Conservation (phyloP, 2,329 filamentous ascomycete species). For the Ophiostoma sp. region DNA sequence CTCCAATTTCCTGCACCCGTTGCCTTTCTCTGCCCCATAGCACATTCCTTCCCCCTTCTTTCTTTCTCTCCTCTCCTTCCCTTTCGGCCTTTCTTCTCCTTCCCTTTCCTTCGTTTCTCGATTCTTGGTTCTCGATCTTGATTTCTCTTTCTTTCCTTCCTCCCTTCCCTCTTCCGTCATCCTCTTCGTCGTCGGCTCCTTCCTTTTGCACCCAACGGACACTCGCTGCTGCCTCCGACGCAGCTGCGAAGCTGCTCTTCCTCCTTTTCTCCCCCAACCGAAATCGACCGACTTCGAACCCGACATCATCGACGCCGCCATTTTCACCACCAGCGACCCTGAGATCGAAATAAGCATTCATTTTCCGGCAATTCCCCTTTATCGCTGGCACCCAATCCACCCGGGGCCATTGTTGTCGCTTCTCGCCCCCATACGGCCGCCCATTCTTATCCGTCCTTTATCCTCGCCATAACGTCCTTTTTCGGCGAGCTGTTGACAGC, state of each 20-base stretch:
- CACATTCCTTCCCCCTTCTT: conserved; percentile 3
- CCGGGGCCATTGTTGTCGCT: not conserved
- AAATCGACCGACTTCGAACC: conserved; percentile 5
- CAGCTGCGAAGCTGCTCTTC: conserved; percentile 15
- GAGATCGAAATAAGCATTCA: conserved; percentile 6
- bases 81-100: not conserved
- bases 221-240: conserved; percentile 16
- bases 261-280: conserved; percentile 3
- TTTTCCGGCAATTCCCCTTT: not conserved
- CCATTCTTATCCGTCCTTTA: not conserved
- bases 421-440: not conserved
- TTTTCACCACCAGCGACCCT: not conserved
- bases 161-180: not conserved
- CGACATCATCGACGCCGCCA: not conserved
- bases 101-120: conserved; percentile 4
- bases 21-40: conserved; percentile 17
- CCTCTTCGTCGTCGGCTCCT: not conserved
- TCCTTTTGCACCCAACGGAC: conserved; percentile 10
- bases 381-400: conserved; percentile 1
- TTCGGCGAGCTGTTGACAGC: conserved; percentile 13
- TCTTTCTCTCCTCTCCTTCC: conserved; percentile 4
- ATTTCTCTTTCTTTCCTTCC: not conserved
- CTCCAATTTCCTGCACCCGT: conserved; percentile 21
- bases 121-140: conserved; percentile 5
- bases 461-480: not conserved